phyloP scores from a whole-genome alignment of 768 basidiomycete genomes.

The Pisolithus sp. region DNA sequence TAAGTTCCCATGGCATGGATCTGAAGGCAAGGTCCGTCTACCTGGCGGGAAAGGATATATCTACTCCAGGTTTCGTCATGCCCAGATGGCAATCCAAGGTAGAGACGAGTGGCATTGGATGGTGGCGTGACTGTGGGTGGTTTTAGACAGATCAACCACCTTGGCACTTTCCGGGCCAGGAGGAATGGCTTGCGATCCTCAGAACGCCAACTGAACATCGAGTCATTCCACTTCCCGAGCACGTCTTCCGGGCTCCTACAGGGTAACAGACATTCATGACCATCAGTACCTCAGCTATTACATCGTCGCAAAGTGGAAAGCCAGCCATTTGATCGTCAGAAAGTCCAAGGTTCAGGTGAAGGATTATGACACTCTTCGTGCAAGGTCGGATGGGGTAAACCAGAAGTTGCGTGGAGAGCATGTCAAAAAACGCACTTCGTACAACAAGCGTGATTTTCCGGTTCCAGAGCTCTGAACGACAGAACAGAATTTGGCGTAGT shows the following conservation, averaged over 20 bases:
- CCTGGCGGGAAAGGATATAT: too few relatives aligned
- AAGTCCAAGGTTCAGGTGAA: slow-evolving; percentile 12
- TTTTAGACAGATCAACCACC: too few relatives aligned
- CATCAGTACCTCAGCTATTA: slow-evolving; percentile 11
- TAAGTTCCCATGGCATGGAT: too few relatives aligned
- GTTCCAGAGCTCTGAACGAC: slow-evolving; percentile 17
- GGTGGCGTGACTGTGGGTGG: too few relatives aligned
- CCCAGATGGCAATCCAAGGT: too few relatives aligned
- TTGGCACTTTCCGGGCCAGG: too few relatives aligned
- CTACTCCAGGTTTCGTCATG: too few relatives aligned
- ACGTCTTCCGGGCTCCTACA: too few relatives aligned
- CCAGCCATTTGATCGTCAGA: not conserved
- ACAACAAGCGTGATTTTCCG: slow-evolving; percentile 14
- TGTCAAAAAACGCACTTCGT: not conserved
- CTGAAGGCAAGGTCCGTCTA: too few relatives aligned
- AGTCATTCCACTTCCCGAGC: not conserved
- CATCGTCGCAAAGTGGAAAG: slow-evolving; percentile 11
- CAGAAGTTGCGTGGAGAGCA: not conserved
- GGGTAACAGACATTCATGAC: not conserved
- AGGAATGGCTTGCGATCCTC: too few relatives aligned
- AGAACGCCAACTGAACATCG: not conserved
- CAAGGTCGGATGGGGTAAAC: slow-evolving; percentile 2
- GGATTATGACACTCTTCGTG: slow-evolving; percentile 9
- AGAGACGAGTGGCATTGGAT: too few relatives aligned
- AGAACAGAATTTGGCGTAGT: slow-evolving; percentile 9